Conservation (phyloP, 75 land plant species). For the Selaginella tamariscina region DNA sequence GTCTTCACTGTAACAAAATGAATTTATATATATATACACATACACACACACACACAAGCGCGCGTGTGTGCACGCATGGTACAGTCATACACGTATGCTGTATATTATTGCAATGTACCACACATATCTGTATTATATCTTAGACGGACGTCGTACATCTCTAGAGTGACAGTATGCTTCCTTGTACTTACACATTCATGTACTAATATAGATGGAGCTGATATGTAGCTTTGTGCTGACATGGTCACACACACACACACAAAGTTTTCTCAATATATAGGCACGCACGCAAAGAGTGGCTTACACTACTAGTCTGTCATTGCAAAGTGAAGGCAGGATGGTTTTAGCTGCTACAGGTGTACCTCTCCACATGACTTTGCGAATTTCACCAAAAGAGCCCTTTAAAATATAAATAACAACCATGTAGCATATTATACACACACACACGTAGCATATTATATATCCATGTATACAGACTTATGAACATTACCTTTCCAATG, state of each 20-base stretch:
- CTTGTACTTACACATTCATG: neutral
- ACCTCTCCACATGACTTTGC: constrained; percentile 75
- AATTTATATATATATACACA: neutral
- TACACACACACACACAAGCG: neutral
- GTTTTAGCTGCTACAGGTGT: constrained; percentile 95
- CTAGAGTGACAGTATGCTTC: neutral
- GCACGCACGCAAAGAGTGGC: constrained; percentile 6
- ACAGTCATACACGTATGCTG: neutral
- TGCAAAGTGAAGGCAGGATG: constrained; percentile 82
- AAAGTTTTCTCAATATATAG: neutral
- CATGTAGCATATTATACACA: neutral
- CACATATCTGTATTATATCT: no score
- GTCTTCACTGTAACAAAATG: constrained; percentile 49
- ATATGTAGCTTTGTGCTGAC: no score
- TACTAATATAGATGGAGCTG: no score
- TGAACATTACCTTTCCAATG: constrained; percentile 60
- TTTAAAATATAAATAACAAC: constrained; percentile 11
- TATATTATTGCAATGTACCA: neutral
- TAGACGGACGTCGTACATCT: neutral
- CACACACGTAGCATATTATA: neutral
- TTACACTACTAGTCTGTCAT: constrained; percentile 81
- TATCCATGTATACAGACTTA: neutral
- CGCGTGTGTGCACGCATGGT: neutral
- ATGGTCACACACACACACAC: neutral
- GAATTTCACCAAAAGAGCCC: constrained; percentile 95